Evolutionary conservation across 1,284 basidiomycete genomes (phyloP), one percentile per base, ranked within the genome.

Genomic region (Rugosomyces carneus): DNA sequence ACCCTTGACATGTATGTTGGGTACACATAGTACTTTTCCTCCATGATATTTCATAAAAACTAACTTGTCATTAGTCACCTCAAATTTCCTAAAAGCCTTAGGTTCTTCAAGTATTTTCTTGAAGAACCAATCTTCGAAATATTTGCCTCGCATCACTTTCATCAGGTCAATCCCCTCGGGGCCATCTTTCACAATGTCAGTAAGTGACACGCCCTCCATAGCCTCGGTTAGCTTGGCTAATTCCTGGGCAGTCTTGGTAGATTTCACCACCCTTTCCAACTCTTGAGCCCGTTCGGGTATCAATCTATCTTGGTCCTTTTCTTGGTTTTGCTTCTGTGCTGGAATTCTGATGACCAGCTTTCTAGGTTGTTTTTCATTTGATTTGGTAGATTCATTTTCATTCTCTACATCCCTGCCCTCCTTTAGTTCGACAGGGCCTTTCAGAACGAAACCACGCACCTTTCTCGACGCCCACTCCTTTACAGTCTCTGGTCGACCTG

Each of bases 21-120:
- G 68, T 4, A 70, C 62, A 51, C 68, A 69, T 1, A 69, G 49
- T 2, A 56, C 16, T 2, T 27, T 38, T 0, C 23, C 3, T 34
- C 18, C 44, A 24, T 6, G n/a, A 31, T 23, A 37, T 10, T 50
- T 57, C 6, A 62, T 13, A 37, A 48, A 61, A 0, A 68, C 37
- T 0, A 64, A 40, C 1, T 57, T 57, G 10, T 63, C 41, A 8
- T 40, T 11, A 0, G 34, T 47, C 0, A 66, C 45, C 4, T 44
- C 42, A 42, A 67, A 70, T 47, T 67, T 64, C 7, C 51, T 50
- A 44, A 52, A 65, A 0, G 54, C 44, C 1, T 39, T 32, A 0
- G 61, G 65, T 1, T 57, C 48, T 1, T 55, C 48, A 0, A 64
- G 6, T 2, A 69, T 53, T 1, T 42, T 34, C 2, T 37, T 40